A percentile compares a stretch with the other conserved stretches of the same genome.
phyloP scores from a whole-genome alignment of 208 protist genomes.

The Tritrichomonas foetus region DNA sequence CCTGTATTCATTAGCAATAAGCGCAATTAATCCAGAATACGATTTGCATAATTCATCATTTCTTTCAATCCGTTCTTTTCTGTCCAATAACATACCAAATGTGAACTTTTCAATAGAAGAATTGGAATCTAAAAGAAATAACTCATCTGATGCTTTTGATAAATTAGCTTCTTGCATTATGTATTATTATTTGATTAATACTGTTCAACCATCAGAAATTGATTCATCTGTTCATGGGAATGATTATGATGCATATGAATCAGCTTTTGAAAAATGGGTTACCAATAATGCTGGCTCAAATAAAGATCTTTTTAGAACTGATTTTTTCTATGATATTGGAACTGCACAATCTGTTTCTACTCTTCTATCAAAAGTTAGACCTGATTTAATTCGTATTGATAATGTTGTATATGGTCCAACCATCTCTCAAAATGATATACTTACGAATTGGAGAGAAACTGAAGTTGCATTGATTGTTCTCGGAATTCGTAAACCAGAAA shows the following conservation, averaged over 20 bases:
- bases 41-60: not conserved
- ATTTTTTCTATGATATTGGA: not conserved
- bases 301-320: not conserved
- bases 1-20: not conserved
- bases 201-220: not conserved
- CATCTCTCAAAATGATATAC: not conserved
- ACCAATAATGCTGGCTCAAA: not conserved
- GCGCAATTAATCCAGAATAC: not conserved
- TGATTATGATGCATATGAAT: not conserved
- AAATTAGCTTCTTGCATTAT: not conserved
- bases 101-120: not conserved
- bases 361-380: not conserved
- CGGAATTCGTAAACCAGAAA: not conserved
- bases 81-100: not conserved
- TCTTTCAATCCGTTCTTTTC: not conserved
- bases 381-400: not conserved
- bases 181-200: not conserved
- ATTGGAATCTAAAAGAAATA: not conserved
- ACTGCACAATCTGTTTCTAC: not conserved
- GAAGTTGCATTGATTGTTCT: not conserved
- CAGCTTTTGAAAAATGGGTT: not conserved
- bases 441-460: not conserved
- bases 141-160: not conserved
- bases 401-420: not conserved
- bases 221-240: too few species aligned